phyloP scores from a whole-genome alignment of 768 basidiomycete species.

The Lactifluus subvellereus region DNA sequence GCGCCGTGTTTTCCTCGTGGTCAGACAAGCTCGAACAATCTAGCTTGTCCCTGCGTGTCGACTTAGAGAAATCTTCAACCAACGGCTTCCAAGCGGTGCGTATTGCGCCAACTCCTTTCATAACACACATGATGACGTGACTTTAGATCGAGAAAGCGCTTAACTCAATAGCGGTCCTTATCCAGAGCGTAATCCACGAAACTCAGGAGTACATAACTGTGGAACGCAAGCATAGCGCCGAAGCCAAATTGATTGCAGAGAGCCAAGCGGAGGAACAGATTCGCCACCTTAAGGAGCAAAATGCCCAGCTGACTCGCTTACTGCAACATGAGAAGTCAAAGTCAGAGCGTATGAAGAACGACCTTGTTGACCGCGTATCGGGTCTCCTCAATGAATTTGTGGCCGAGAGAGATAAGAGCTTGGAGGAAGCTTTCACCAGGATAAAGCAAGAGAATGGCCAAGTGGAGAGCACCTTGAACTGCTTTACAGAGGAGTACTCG shows the following conservation, averaged over 20 bases:
- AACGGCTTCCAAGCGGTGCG: constrained; percentile 43
- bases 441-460: constrained; percentile 52
- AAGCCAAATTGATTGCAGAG: constrained; percentile 45
- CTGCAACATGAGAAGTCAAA: constrained; percentile 62
- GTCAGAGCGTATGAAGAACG: constrained; percentile 62
- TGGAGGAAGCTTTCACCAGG: constrained; percentile 50
- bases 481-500: constrained; percentile 46
- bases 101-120: neutral
- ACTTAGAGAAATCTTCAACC: constrained; percentile 40
- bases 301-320: constrained; percentile 52
- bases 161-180: constrained; percentile 48
- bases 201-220: constrained; percentile 50
- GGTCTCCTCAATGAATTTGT: constrained; percentile 66
- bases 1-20: constrained; percentile 50
- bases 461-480: constrained; percentile 45
- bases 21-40: constrained; percentile 44
- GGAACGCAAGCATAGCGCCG: constrained; percentile 46
- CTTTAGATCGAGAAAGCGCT: constrained; percentile 51
- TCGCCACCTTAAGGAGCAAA: constrained; percentile 61
- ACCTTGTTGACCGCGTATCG: constrained; percentile 71
- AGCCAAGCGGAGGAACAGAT: constrained; percentile 49
- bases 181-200: constrained; percentile 56
- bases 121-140: neutral
- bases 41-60: constrained; percentile 43
- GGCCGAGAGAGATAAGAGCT: constrained; percentile 56